These are phyloP conservation scores for Tricholoma saponaceum DNA, from an alignment of 768 basidiomycete species.

Conservation along the genomic window DNA sequence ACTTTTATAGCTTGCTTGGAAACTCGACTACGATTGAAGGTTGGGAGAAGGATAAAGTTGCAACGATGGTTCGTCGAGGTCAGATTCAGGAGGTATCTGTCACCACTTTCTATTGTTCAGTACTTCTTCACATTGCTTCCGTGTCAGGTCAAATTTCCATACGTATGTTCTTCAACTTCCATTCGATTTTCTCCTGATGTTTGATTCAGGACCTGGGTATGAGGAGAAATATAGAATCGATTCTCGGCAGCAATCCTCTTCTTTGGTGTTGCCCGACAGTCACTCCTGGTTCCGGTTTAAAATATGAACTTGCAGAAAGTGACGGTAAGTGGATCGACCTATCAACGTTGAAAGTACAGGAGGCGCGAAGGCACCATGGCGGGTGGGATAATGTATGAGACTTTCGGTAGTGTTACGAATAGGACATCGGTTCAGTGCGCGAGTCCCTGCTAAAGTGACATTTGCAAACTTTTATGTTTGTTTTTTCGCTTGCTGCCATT, in stretches of 20 bases:
- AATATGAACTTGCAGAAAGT: constrained; percentile 64
- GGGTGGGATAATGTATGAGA: constrained; percentile 14
- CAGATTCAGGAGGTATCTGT: constrained; percentile 70
- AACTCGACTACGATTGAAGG: constrained; percentile 97
- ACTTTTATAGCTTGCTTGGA: constrained; percentile 67
- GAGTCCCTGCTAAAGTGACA: constrained; percentile 1
- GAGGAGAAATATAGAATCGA: constrained; percentile 66
- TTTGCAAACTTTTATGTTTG: constrained; percentile 12
- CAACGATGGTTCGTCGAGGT: constrained; percentile 78
- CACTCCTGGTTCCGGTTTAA: constrained; percentile 68
- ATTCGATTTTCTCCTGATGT: constrained; percentile 6
- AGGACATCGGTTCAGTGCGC: constrained; percentile 12
- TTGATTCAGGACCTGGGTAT: constrained; percentile 71
- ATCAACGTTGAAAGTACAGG: constrained; percentile 14
- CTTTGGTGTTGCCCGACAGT: constrained; percentile 83
- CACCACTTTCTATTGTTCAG: background rate
- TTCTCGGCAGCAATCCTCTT: constrained; percentile 72
- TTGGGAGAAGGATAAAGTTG: constrained; percentile 96
- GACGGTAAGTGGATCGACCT: constrained; percentile 73
- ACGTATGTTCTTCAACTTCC: constrained; percentile 47
- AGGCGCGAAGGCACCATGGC: constrained; percentile 15
- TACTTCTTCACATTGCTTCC: constrained; percentile 1
- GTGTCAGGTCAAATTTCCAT: constrained; percentile 83
- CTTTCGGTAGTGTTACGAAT: background rate
- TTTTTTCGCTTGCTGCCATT: constrained; percentile 1